These are phyloP conservation scores for Fomes fomentarius DNA, from an alignment of 1,284 basidiomycete species.

Conservation along the genomic window DNA sequence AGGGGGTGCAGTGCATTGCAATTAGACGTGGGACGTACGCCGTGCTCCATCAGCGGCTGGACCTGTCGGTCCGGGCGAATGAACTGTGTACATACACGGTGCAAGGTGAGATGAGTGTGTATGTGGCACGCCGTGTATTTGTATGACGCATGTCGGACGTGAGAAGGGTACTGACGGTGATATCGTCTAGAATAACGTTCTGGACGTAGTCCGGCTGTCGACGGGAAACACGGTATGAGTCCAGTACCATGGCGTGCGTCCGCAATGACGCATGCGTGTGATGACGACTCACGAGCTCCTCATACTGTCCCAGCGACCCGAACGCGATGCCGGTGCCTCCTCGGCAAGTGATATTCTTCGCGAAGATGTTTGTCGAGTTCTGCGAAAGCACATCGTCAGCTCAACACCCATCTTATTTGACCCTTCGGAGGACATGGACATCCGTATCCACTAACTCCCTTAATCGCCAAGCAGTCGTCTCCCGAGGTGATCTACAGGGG, in stretches of 20 bases:
- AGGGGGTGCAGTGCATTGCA: background rate
- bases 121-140: too few species aligned
- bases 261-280: too few species aligned
- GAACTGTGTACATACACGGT: too few species aligned
- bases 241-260: too few species aligned
- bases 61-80: constrained; percentile 47
- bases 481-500: constrained; percentile 52
- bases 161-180: constrained; percentile 39
- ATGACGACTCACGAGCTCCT: constrained; percentile 49
- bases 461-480: constrained; percentile 71
- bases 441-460: constrained; percentile 46
- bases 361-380: constrained; percentile 61
- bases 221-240: too few species aligned
- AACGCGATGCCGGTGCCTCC: constrained; percentile 71
- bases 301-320: constrained; percentile 66
- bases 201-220: constrained; percentile 61
- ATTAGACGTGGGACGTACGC: constrained; percentile 36
- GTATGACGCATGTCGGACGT: background rate
- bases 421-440: too few species aligned
- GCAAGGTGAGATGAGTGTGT: too few species aligned
- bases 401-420: too few species aligned
- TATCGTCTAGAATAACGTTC: constrained; percentile 55
- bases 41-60: constrained; percentile 59
- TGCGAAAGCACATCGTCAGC: constrained; percentile 28
- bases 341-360: constrained; percentile 54